Evolutionary conservation across 768 basidiomycete species (phyloP).

Genomic region (Gloeostereum incarnatum): DNA sequence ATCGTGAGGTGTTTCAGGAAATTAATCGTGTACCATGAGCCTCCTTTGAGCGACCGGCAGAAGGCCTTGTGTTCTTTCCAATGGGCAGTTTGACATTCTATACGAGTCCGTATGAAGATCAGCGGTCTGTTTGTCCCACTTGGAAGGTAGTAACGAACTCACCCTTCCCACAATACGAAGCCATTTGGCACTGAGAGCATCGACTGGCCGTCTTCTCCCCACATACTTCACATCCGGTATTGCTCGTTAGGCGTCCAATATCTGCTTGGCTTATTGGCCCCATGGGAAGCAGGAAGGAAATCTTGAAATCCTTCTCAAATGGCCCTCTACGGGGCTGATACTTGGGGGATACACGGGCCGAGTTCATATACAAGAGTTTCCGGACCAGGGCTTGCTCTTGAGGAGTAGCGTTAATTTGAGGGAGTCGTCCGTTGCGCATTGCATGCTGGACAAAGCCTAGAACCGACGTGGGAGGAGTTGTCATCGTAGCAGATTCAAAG

Average conservation of each 20-base stretch:
- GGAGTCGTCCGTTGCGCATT: not conserved
- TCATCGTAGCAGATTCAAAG: slow-evolving; percentile 1
- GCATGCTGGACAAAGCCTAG: slow-evolving; percentile 2
- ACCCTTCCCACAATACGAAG: slow-evolving; percentile 8
- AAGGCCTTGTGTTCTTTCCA: slow-evolving; percentile 18
- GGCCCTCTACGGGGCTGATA: slow-evolving; percentile 3
- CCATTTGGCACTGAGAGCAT: slow-evolving; percentile 8
- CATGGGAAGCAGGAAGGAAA: slow-evolving; percentile 5
- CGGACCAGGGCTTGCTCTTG: slow-evolving; percentile 7
- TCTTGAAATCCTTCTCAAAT: slow-evolving; percentile 4
- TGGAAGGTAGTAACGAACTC: no score
- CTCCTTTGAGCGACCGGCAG: slow-evolving; percentile 17
- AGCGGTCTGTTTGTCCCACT: no score
- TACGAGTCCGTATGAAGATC: not conserved
- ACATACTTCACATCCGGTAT: slow-evolving; percentile 8
- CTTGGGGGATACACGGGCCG: slow-evolving; percentile 3
- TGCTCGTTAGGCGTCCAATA: slow-evolving; percentile 4
- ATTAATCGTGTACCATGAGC: slow-evolving; percentile 13
- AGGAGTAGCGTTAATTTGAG: slow-evolving; percentile 1
- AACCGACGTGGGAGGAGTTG: not conserved
- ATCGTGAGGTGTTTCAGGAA: not conserved
- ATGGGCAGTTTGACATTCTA: slow-evolving; percentile 18
- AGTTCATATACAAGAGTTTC: slow-evolving; percentile 4
- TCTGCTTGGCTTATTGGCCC: no score
- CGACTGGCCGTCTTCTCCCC: slow-evolving; percentile 7